Base-by-base conservation (phyloP, 345 rosid genomes). In the Capsella bursapastoris region DNA sequence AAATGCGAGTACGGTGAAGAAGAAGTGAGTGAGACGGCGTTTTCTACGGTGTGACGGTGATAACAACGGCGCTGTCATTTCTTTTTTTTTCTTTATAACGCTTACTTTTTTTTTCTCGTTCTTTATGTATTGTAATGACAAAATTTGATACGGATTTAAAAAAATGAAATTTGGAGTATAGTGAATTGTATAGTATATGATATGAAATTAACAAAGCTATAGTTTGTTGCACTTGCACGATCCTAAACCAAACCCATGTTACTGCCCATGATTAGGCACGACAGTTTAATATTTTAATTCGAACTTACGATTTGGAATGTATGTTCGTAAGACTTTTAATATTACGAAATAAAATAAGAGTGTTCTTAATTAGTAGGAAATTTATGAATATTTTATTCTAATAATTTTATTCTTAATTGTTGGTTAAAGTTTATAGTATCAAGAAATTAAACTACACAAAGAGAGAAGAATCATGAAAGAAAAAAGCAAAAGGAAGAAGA, bases 1-100 rank as follows among this genome's bases (percentile, higher is more conserved):
- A 84, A 95, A 87, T 61, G 84, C 88, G 0, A 92, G 18, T 1
- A 90, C 64, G 40, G 90, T 81, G 84, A 82, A 83, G 82, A 89
- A 79, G 70, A 83, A 87, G 5, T 88, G 85, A 48, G 92, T 84
- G 18, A 85, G 74, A 56, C 91, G 89, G 18, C 91, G 70, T 72
- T 87, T 95, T 80, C 90, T 77, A 38, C 76, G 73, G 69, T 65
- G 41, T 52, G 74, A 73, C 68, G 81, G 64, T 51, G 74, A 59
- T 27, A 58, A 43, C 47, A 66, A 72, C 68, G 73, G 18, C 68
- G 72, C 16, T 2, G 81, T 41, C 72, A 77, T 77, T 40, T 18
- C 22, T 18, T 48, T 31, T 31, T 32, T 49, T 25, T 50, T 4
- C 1, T 6, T 50, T 27, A 4, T 16, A 13, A 41, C 16, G 44